These are phyloP conservation scores for Solanum megistacrolobum DNA, from an alignment of 257 asterid species.

Conservation along the genomic window DNA sequence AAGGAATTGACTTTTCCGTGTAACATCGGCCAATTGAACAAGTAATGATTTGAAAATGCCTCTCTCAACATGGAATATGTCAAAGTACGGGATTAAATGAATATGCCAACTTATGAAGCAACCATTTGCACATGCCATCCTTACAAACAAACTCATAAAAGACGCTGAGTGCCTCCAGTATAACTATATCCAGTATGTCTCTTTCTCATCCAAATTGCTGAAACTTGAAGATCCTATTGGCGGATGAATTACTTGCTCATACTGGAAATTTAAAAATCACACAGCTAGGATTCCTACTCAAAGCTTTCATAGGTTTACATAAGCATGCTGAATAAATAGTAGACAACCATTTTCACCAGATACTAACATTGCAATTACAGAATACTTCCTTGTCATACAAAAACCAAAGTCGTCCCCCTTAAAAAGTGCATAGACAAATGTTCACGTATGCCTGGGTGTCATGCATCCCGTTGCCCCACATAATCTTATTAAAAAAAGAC, in stretches of 20 bases:
- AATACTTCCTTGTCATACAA: conserved; percentile 12
- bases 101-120: conserved; percentile 70
- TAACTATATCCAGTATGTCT: conserved; percentile 48
- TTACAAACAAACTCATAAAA: conserved; percentile 68
- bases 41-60: conserved; percentile 47
- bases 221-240: conserved; percentile 72
- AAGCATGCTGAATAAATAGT: conserved; percentile 51
- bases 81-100: conserved; percentile 55
- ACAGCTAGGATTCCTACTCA: conserved; percentile 46
- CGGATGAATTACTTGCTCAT: conserved; percentile 68
- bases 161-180: conserved; percentile 52
- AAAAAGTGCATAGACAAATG: conserved; percentile 53
- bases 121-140: conserved; percentile 84
- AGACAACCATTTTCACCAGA: conserved; percentile 22
- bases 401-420: conserved; percentile 50
- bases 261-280: conserved; percentile 61
- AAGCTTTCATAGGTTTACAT: conserved; percentile 42
- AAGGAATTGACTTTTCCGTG: conserved; percentile 23
- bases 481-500: not conserved
- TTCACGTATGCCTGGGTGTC: not conserved
- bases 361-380: conserved; percentile 23
- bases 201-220: conserved; percentile 58
- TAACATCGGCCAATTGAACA: conserved; percentile 20
- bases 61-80: conserved; percentile 72
- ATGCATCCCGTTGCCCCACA: not conserved